phyloP scores from a whole-genome alignment of 192 early-diverging fungal species.

The Coemansia asiatica region DNA sequence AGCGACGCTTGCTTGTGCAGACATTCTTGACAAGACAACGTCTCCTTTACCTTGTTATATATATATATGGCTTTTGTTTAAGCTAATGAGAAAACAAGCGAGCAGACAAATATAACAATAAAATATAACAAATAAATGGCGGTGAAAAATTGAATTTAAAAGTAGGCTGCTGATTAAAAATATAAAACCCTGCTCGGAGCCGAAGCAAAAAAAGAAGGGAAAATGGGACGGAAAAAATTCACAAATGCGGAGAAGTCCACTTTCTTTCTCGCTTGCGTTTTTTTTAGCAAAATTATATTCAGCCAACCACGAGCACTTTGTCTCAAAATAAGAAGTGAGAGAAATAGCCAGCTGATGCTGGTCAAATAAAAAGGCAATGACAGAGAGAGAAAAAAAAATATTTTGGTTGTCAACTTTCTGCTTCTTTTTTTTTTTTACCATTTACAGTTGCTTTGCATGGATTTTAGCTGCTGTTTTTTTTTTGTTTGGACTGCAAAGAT shows the following conservation, averaged over 20 bases:
- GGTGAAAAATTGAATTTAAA: background rate
- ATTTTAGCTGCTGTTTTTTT: too few relatives aligned
- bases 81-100: too few relatives aligned
- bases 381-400: too few relatives aligned
- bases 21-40: background rate
- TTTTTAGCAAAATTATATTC: background rate
- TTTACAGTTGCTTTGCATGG: too few relatives aligned
- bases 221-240: slow-evolving; percentile 8
- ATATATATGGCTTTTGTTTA: too few relatives aligned
- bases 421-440: too few relatives aligned
- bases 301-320: background rate
- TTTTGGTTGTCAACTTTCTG: too few relatives aligned
- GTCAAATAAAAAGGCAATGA: too few relatives aligned
- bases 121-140: background rate
- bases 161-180: background rate
- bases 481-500: too few relatives aligned
- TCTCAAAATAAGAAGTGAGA: background rate
- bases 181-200: slow-evolving; percentile 11
- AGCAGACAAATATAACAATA: too few relatives aligned
- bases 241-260: background rate
- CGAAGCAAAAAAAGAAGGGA: slow-evolving; percentile 8
- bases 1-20: background rate
- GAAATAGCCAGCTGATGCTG: background rate
- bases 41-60: background rate
- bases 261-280: background rate